Evolutionary conservation across 169 alveolate species (phyloP), one percentile per base, ranked within the genome.

Genomic region (Blepharisma undulans): DNA sequence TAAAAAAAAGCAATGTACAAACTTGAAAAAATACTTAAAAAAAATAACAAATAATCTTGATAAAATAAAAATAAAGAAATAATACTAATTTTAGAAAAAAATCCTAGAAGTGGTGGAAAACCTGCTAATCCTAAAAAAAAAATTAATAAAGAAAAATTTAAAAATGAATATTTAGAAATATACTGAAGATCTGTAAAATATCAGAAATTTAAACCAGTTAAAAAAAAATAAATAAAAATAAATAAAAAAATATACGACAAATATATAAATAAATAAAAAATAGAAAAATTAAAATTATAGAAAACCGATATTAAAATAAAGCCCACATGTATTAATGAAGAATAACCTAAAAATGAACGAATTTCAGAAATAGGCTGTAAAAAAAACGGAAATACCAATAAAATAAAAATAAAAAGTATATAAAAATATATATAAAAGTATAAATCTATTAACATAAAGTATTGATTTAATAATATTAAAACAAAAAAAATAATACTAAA

Each of bases 81-180:
- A 81, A 81, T 25, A 14, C n/a, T 27, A 30, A 81, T 18, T 81
- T 81, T 81, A 12, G 77, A 27, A 81, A 81, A 81, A 81, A 81
- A 81, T 16, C 88, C 88, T 32, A 25, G 32, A 81, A 81, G 32
- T 30, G 88, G 88, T 18, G 88, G 88, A 12, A 32, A 14, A 81
- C 88, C 88, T n/a, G 88, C 88, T 25, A 33, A 16, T 12, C 88
- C 76, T 27, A 81, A 32, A 14, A 81, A 27, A 14, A 81, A 30
- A 27, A 12, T 30, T 12, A 22, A 27, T 21, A 76, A 81, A 81
- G 78, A 74, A 25, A 32, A 27, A 12, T 27, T 32, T 18, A 81
- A 14, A 14, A 18, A 81, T 18, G 14, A 25, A 18, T 27, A 14
- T 81, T 32, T 22, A 30, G 21, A 21, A 27, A 81, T 16, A 81